A percentile compares a stretch with the other conserved stretches of the same genome.
Conservation (phyloP, 2,329 filamentous ascomycete species). For the Curvularia hawaiiensis region DNA sequence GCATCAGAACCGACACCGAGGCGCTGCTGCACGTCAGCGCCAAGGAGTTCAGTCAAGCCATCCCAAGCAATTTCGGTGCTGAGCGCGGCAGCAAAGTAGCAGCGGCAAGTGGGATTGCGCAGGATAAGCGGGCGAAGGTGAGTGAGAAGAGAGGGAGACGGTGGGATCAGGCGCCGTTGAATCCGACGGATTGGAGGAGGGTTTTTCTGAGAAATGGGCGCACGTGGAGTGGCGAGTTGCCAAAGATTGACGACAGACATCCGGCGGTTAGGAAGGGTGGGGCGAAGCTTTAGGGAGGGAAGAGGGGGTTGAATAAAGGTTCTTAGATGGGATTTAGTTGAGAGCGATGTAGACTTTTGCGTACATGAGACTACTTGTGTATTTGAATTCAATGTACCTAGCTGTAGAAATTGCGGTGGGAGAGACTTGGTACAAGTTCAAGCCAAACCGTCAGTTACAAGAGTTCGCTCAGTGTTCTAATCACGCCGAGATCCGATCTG, state of each 20-base stretch:
- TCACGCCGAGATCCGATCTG: not conserved
- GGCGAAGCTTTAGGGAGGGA: slow-evolving; percentile 3
- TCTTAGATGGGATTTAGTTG: not conserved
- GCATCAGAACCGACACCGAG: slow-evolving; percentile 22
- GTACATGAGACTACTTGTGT: too few relatives aligned
- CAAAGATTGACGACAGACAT: slow-evolving; percentile 14
- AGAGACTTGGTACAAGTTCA: not conserved
- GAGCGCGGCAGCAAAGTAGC: slow-evolving; percentile 20
- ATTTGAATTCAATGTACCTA: too few relatives aligned
- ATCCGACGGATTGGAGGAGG: slow-evolving; percentile 25
- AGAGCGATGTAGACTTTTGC: too few relatives aligned
- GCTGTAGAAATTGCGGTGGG: too few relatives aligned
- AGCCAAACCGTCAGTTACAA: not conserved
- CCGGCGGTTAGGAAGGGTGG: slow-evolving; percentile 4
- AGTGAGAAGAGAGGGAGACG: slow-evolving; percentile 9
- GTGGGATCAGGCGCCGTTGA: slow-evolving; percentile 18
- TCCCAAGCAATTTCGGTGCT: slow-evolving; percentile 24
- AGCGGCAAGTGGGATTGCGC: slow-evolving; percentile 21
- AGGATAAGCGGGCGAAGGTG: slow-evolving; percentile 15
- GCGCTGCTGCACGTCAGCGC: slow-evolving; percentile 23
- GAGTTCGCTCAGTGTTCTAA: not conserved
- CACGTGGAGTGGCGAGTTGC: slow-evolving; percentile 19
- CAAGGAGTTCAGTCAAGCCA: slow-evolving; percentile 26
- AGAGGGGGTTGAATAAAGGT: not conserved
- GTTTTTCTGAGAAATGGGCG: slow-evolving; percentile 22